Evolutionary conservation across 352 stramenopile genomes (phyloP), one percentile per base, ranked within the genome.

Genomic region (Phytopythium mirpurense): DNA sequence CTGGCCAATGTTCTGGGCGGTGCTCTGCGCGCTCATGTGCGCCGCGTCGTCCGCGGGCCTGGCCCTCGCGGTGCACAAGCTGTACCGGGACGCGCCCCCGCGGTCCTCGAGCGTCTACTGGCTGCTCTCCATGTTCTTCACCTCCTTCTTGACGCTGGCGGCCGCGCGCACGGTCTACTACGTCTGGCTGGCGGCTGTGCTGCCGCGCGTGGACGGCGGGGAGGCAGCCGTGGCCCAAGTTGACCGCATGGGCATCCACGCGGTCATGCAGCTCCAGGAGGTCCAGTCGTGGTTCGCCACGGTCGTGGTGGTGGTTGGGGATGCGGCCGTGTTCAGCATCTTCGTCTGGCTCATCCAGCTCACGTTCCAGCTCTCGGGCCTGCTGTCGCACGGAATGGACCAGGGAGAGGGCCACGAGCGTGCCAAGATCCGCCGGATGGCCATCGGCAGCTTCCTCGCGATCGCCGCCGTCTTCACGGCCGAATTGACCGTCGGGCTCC

Each of bases 261-360:
- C 60, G 24, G 48, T 79, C 15, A 57, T 60, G 4, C 62, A 75
- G 38, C 63, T 64, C 29, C 48, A 52, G 12, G 60, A 67, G 32
- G 59, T 77, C 32, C 68, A 66, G 36, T 65, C 57, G 3, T 65
- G 59, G 15, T 62, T 62, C 56, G 53, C 75, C 19, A 68, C 59
- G n/a, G 64, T 67, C 53, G 63, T 74, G 1, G 43, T 68, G 5
- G 62, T 73, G 14, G 45, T 74, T 18, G 68, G 65, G n/a, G 61
- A 76, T 59, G 68, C 68, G n/a, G 62, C 65, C 10, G 57, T 76
- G 23, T 60, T 78, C 26, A 67, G 54, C 26, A 62, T 54, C 42
- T 74, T 68, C 16, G 51, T 80, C 6, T 77, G 65, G 70, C 73
- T 79, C 54, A 61, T 78, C 21, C 64, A 63, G 0, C 75, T 77